Conservation (phyloP, 495 filamentous ascomycete genomes). For the Tuber umbilicatum region DNA sequence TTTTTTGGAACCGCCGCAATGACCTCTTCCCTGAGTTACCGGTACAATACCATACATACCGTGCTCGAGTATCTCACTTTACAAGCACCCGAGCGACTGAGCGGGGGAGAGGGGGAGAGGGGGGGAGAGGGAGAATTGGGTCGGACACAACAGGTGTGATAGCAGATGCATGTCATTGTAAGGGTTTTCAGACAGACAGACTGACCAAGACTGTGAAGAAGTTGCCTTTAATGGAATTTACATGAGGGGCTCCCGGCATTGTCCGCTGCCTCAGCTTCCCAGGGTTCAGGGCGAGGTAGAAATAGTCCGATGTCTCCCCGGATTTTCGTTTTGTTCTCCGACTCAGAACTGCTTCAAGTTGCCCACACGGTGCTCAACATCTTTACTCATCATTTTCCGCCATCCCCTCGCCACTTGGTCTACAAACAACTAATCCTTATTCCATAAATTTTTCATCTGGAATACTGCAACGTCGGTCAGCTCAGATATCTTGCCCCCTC, state of each 20-base stretch:
- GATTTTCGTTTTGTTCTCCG: neutral
- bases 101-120: too few species aligned
- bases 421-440: neutral
- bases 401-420: neutral
- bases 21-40: neutral
- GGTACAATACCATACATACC: too few species aligned
- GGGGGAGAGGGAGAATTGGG: neutral
- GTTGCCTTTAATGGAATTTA: neutral
- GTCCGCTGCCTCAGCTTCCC: neutral
- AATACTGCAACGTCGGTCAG: neutral
- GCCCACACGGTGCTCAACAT: neutral
- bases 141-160: neutral
- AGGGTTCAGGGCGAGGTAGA: neutral
- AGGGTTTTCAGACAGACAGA: neutral
- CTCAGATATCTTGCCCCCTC: neutral
- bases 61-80: too few species aligned
- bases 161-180: neutral
- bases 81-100: too few species aligned
- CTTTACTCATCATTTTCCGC: neutral
- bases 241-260: neutral
- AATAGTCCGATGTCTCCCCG: neutral
- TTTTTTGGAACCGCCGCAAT: neutral
- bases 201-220: neutral
- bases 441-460: neutral
- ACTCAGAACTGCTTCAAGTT: neutral